Percentiles rank a stretch among this genome's conserved stretches.
Conservation (phyloP, 2,329 filamentous ascomycete species). For the Rutstroemia sp. region DNA sequence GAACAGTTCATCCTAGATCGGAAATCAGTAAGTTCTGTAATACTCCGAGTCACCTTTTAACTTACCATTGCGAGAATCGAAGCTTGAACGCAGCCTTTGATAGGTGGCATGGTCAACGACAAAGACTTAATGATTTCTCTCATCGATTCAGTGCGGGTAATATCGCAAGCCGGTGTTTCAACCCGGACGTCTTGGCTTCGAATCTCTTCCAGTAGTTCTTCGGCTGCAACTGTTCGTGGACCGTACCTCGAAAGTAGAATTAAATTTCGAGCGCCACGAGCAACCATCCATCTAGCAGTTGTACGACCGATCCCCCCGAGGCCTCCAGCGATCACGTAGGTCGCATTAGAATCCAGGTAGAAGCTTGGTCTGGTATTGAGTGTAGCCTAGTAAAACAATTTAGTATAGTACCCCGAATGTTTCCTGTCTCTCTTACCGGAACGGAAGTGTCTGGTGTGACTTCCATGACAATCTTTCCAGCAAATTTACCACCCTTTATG, state of each 20-base stretch:
- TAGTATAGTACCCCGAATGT: background rate
- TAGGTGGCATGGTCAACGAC: background rate
- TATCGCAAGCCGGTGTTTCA: constrained; percentile 41
- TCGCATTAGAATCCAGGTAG: constrained; percentile 14
- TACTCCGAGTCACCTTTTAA: no score
- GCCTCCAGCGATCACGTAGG: constrained; percentile 36
- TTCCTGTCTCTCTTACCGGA: constrained; percentile 23
- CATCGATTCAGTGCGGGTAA: constrained; percentile 31
- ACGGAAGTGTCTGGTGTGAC: background rate
- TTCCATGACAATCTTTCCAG: constrained; percentile 13
- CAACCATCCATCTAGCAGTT: constrained; percentile 32
- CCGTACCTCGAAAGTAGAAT: constrained; percentile 23
- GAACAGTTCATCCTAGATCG: no score
- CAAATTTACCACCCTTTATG: constrained; percentile 13
- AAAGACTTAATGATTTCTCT: background rate
- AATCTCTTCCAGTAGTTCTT: constrained; percentile 21
- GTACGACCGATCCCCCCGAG: constrained; percentile 35
- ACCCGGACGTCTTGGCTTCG: constrained; percentile 34
- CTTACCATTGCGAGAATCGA: background rate
- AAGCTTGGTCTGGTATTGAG: background rate
- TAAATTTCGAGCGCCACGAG: constrained; percentile 9
- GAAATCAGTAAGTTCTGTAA: no score
- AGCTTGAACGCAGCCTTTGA: background rate
- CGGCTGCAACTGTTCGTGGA: constrained; percentile 16
- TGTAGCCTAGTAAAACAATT: background rate